These are phyloP conservation scores for Farysia itapuensis DNA, from an alignment of 1,284 basidiomycete genomes.

Conservation along the genomic window DNA sequence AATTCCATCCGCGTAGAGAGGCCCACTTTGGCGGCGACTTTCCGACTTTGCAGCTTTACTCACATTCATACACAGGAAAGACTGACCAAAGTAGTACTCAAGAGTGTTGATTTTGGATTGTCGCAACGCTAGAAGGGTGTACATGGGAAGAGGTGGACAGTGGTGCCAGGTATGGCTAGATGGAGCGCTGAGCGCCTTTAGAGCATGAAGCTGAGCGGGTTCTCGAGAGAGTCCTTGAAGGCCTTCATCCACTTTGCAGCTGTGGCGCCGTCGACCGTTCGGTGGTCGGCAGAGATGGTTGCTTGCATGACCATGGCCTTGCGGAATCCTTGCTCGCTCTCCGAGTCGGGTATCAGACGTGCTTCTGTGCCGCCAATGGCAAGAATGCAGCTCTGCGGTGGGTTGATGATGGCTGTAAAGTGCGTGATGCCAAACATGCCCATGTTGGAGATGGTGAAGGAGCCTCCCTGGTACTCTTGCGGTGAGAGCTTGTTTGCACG, in stretches of 20 bases:
- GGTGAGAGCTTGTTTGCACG: constrained; percentile 94
- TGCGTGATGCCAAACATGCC: constrained; percentile 91
- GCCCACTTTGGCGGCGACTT: too few relatives aligned
- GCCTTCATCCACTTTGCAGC: constrained; percentile 70
- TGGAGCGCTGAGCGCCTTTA: too few relatives aligned
- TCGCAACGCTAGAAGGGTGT: too few relatives aligned
- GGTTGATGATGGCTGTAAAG: constrained; percentile 99
- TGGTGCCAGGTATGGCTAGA: too few relatives aligned
- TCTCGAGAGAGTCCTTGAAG: constrained; percentile 96
- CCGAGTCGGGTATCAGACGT: constrained; percentile 81
- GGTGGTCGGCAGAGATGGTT: constrained; percentile 91
- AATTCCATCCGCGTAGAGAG: too few relatives aligned
- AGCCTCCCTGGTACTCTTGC: constrained; percentile 93
- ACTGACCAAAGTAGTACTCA: too few relatives aligned
- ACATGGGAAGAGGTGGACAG: too few relatives aligned
- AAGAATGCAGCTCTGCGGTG: constrained; percentile 95
- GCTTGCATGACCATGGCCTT: constrained; percentile 86
- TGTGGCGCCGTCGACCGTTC: constrained; percentile 66
- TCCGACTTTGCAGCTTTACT: too few relatives aligned
- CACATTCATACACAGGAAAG: too few relatives aligned
- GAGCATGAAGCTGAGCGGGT: constrained; percentile 69
- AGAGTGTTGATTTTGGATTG: too few relatives aligned
- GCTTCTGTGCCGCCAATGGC: constrained; percentile 88
- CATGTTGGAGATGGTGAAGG: constrained; percentile 98
- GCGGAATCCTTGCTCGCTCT: constrained; percentile 71